Evolutionary conservation across 352 stramenopile species (phyloP).

Genomic region (Phytophthora aleatoria): DNA sequence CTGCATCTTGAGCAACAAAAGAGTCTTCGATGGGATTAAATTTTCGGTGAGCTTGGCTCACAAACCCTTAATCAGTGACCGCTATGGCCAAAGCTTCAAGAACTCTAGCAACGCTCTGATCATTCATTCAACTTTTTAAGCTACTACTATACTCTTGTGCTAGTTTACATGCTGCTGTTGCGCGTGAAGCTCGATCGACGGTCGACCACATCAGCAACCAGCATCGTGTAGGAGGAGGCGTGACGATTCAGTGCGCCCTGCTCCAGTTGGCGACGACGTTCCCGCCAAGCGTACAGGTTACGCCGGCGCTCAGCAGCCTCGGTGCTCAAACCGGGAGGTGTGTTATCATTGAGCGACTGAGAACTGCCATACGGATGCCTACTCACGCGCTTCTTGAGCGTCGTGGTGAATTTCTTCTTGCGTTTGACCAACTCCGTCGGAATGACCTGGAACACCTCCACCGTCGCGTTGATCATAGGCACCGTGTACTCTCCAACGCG

Average conservation of each 20-base stretch:
- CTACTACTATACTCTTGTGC: slow-evolving; percentile 9
- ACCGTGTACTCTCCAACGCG: slow-evolving; percentile 48
- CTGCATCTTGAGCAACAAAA: too few relatives aligned
- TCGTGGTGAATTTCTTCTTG: slow-evolving; percentile 48
- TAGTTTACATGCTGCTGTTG: slow-evolving; percentile 35
- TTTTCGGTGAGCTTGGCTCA: too few relatives aligned
- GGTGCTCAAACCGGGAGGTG: slow-evolving; percentile 25
- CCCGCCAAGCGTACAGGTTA: slow-evolving; percentile 35
- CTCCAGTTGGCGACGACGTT: slow-evolving; percentile 35
- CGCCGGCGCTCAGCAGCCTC: slow-evolving; percentile 29
- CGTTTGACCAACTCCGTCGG: slow-evolving; percentile 34
- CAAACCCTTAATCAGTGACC: background rate
- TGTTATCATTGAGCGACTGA: slow-evolving; percentile 11
- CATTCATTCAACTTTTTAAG: background rate
- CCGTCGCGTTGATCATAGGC: slow-evolving; percentile 39
- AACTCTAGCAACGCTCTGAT: too few relatives aligned
- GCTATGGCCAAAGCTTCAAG: background rate
- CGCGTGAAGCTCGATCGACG: slow-evolving; percentile 8
- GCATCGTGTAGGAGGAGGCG: slow-evolving; percentile 22
- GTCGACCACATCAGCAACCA: slow-evolving; percentile 6
- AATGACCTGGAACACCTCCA: slow-evolving; percentile 53
- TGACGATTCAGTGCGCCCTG: slow-evolving; percentile 29
- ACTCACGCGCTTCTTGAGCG: slow-evolving; percentile 30
- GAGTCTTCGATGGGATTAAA: too few relatives aligned
- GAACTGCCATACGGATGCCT: slow-evolving; percentile 3